Conservation (phyloP, 768 basidiomycete species). For the Lentinula detonsa region DNA sequence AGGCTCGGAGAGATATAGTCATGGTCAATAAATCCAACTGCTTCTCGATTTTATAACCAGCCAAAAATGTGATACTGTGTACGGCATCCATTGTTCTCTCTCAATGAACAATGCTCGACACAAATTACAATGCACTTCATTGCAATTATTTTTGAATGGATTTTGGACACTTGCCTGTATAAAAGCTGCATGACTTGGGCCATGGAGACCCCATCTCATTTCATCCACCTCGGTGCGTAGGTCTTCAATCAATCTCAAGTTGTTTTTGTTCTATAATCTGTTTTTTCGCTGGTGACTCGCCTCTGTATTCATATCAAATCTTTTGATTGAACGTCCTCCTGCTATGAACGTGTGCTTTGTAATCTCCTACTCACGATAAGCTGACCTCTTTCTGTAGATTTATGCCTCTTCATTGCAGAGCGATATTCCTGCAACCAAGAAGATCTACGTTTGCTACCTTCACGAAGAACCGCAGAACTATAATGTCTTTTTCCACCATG, state of each 20-base stretch:
- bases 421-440: not conserved
- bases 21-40: no score
- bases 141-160: not conserved
- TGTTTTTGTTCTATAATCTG: not conserved
- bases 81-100: constrained; percentile 4
- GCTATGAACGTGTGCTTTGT: not conserved
- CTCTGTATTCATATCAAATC: not conserved
- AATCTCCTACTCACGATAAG: not conserved
- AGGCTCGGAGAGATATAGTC: no score
- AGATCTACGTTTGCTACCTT: not conserved
- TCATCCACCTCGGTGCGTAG: constrained; percentile 1
- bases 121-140: not conserved
- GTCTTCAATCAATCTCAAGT: not conserved
- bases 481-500: not conserved
- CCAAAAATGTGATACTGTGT: no score
- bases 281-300: not conserved
- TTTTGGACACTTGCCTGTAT: not conserved
- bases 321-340: not conserved
- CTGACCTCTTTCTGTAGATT: not conserved
- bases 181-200: not conserved
- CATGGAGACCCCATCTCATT: not conserved
- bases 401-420: not conserved
- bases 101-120: not conserved
- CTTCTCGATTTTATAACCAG: no score
- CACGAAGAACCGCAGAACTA: not conserved